Percentiles rank a stretch among this genome's conserved stretches.
Conservation (phyloP, 306 rosid species). For the Acmispon strigosus region DNA sequence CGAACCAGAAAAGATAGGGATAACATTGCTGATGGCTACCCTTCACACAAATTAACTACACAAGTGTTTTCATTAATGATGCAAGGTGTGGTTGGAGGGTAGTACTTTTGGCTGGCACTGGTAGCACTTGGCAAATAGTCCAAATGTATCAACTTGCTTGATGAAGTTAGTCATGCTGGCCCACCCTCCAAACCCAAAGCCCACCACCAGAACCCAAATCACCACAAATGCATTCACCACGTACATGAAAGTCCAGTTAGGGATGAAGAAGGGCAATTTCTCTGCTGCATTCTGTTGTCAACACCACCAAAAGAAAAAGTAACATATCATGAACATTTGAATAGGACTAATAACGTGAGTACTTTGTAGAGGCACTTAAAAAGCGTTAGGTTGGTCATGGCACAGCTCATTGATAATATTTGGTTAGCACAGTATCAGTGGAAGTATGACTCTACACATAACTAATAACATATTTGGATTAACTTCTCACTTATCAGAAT, state of each 20-base stretch:
- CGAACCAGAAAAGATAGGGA: not conserved
- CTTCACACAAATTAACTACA: not conserved
- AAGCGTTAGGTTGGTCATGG: no score
- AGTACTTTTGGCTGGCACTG: slow-evolving; percentile 43
- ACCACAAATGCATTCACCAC: slow-evolving; percentile 59
- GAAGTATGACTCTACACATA: slow-evolving; percentile 20
- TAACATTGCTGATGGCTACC: slow-evolving; percentile 13
- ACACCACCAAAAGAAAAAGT: not conserved
- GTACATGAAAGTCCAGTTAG: slow-evolving; percentile 63
- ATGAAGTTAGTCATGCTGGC: slow-evolving; percentile 86
- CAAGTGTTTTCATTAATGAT: slow-evolving; percentile 8
- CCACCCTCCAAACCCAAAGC: slow-evolving; percentile 91
- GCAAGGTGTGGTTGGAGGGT: slow-evolving; percentile 19
- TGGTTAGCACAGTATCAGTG: not conserved
- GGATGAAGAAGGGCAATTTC: slow-evolving; percentile 61
- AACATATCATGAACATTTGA: no score
- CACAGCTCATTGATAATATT: slow-evolving; percentile 1
- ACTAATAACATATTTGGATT: not conserved
- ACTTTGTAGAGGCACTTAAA: no score
- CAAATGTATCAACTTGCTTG: slow-evolving; percentile 73
- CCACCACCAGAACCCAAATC: slow-evolving; percentile 70
- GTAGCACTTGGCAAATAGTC: slow-evolving; percentile 79
- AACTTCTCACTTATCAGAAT: no score
- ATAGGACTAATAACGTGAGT: no score
- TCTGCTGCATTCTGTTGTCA: slow-evolving; percentile 59